Evolutionary conservation across 768 basidiomycete genomes (phyloP), one percentile per base, ranked within the genome.

Genomic region (Mycena galericulata): DNA sequence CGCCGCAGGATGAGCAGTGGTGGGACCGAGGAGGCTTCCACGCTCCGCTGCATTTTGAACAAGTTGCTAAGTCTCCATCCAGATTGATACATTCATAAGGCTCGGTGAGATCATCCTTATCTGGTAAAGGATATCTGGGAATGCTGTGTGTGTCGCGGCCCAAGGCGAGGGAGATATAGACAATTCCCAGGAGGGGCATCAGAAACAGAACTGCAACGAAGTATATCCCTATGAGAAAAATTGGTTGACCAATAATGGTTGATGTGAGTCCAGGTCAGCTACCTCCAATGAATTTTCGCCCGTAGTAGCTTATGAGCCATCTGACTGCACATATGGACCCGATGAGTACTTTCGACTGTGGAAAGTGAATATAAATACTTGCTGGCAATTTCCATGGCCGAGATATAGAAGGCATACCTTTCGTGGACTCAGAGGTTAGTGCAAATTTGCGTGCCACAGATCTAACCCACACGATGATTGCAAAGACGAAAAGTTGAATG

Each of bases 1-100:
- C 81, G 38, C 80, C 81, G 56, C 84, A 85, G 12, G 76, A 76
- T n/a, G 82, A 82, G 72, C 84, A 85, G 65, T 85, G 84, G 69
- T 83, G 81, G 8, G 80, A 75, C 55, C 82, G 75, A 9, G 84
- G 84, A 14, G 84, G 83, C 65, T 82, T 84, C 83, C 83, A 85
- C 41, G 73, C 72, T 14, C 78, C 78, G 26, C 74, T 72, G 67
- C 84, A 85, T 71, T 79, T 83, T 24, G 62, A 53, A 66, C 84
- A 85, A 2, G 76, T 67, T 20, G 73, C 77, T 34, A 84, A 71
- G 29, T 79, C 78, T 8, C 83, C 84, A 20, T 72, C 53, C 15
- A 49, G 24, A 46, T 77, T 81, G 46, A 68, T 69, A 64, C 82
- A 84, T 70, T 81, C 78, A 62, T 84, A 84, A n/a, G 83, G 83